phyloP scores from a whole-genome alignment of 768 basidiomycete genomes.

The Naematelia encephala region DNA sequence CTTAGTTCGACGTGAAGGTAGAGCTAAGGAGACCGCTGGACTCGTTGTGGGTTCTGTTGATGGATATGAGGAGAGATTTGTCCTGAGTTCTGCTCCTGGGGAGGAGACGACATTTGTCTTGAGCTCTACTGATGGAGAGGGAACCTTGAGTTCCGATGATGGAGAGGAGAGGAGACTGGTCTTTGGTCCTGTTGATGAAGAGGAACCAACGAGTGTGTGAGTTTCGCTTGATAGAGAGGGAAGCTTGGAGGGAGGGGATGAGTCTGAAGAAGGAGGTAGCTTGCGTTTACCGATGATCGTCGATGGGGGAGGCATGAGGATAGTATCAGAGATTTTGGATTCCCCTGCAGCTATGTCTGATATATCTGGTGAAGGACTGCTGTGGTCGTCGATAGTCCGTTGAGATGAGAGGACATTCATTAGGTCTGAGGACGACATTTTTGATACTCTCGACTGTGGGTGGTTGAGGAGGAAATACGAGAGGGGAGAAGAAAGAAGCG shows the following conservation, averaged over 20 bases:
- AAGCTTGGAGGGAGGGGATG: not conserved
- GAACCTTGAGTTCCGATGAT: too few species aligned
- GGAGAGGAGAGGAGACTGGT: too few species aligned
- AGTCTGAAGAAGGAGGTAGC: not conserved
- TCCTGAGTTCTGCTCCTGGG: too few species aligned
- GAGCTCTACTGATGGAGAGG: too few species aligned
- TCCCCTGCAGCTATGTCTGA: too few species aligned
- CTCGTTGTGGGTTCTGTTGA: too few species aligned
- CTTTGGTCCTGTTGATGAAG: too few species aligned
- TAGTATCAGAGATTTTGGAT: not conserved
- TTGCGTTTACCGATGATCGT: not conserved
- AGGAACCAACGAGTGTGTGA: too few species aligned
- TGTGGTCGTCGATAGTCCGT: not conserved
- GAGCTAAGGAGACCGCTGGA: conserved; percentile 29
- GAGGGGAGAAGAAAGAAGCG: not conserved
- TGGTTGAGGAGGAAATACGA: not conserved
- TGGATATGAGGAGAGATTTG: too few species aligned
- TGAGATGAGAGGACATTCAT: too few species aligned
- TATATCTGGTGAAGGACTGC: not conserved
- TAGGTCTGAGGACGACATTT: not conserved
- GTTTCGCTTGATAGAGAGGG: not conserved
- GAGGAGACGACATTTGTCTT: too few species aligned
- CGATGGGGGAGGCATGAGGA: not conserved
- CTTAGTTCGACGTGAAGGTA: conserved; percentile 43
- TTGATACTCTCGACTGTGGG: not conserved